These are phyloP conservation scores for Aspergillus caelatus DNA, from an alignment of 2,329 filamentous ascomycete species.

Conservation along the genomic window DNA sequence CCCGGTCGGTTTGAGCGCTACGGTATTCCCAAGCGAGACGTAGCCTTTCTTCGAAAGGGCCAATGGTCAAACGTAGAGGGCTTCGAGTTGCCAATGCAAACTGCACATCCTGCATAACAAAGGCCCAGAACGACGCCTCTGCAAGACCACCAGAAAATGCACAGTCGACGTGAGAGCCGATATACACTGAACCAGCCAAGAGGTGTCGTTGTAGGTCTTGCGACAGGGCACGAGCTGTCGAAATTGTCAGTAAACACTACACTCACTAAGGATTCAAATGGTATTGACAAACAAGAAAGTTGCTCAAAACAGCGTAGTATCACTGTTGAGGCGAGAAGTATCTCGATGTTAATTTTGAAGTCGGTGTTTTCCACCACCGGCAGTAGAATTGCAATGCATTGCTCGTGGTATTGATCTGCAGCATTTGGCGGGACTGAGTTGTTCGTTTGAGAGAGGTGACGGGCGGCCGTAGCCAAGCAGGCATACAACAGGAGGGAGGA, in stretches of 20 bases:
- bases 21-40: conserved; percentile 31
- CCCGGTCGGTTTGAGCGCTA: conserved; percentile 30
- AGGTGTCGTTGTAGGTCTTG: conserved; percentile 39
- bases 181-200: conserved; percentile 39
- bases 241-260: conserved; percentile 13
- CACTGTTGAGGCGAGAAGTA: conserved; percentile 38
- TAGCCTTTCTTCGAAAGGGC: conserved; percentile 35
- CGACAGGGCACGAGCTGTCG: conserved; percentile 33
- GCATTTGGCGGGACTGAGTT: conserved; percentile 30
- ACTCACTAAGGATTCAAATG: not conserved
- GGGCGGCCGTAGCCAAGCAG: conserved; percentile 37
- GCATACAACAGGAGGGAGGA: conserved; percentile 37
- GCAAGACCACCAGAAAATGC: conserved; percentile 36
- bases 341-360: conserved; percentile 35
- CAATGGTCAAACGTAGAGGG: conserved; percentile 34
- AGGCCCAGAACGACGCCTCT: conserved; percentile 40
- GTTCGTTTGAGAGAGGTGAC: conserved; percentile 36
- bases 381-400: conserved; percentile 38
- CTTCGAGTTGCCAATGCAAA: conserved; percentile 36
- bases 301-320: conserved; percentile 41
- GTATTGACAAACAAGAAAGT: conserved; percentile 33
- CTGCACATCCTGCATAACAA: conserved; percentile 40
- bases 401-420: conserved; percentile 38
- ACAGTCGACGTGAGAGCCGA: conserved; percentile 38
- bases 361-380: conserved; percentile 35